Evolutionary conservation across 805 yeast species (phyloP), one percentile per base, ranked within the genome.

Genomic region (Pachysolen tannophilus): DNA sequence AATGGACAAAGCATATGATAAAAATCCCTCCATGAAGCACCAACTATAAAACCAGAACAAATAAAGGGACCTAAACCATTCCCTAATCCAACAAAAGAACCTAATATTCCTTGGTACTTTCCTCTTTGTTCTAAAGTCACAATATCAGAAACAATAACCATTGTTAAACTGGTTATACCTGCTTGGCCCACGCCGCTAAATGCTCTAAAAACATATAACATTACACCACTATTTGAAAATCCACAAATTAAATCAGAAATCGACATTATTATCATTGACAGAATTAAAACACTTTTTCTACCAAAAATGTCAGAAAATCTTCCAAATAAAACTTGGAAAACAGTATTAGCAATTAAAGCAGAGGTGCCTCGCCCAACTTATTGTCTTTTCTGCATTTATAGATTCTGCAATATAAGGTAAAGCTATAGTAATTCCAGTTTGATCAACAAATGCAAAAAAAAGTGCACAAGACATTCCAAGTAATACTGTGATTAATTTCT

Each of bases 321-420:
- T 2, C 78, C 78, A 41, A 65, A 65, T 6, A 71, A 48, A 3
- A 71, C 67, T 43, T 73, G 78, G 42, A 72, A 69, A n/a, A 65
- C 63, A 40, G 73, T 61, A 37, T 68, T 65, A 6, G 75, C 69
- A 34, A 73, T 61, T 16, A 70, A 53, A 15, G 67, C 58, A 13
- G 75, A 65, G 1, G 78, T 65, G n/a, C 75, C 76, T 1, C 41
- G 70, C 76, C 79, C 78, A 71, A 34, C 69, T 61, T 30, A 72
- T 70, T 5, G 72, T 57, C 14, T 54, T 55, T 28, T 60, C 56
- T 8, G 73, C 67, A 25, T 65, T 40, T 32, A 72, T 52, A 27
- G 67, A 72, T 15, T 58, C 43, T 7, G 69, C 72, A 29, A 72
- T 72, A 6, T 47, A 44, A 2, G 78, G 62, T n/a, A 70, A 56